Evolutionary conservation across 23 red algal genomes (phyloP), one percentile per base, ranked within the genome.

Genomic region (Chondrus crispus): DNA sequence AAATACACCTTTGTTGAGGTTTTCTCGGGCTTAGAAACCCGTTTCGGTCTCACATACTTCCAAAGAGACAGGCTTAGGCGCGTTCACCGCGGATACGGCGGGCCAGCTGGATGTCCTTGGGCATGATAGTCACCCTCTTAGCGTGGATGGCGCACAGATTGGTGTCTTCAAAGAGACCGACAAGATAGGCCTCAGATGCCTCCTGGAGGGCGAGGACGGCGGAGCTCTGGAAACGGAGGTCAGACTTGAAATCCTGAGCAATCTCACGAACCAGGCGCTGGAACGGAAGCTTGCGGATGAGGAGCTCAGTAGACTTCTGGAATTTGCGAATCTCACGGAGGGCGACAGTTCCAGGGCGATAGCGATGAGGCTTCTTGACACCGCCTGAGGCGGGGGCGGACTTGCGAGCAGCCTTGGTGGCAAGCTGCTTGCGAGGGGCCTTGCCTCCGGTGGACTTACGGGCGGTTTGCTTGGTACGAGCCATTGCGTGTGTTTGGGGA

Each of bases 311-410:
- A 32, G 87, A 93, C 93, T 98, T 98, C 68, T 98, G 96, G 89
- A 93, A 98, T 63, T 91, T 89, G 50, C 96, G 92, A 52, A 98
- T 98, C 66, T 98, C 96, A 76, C 96, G 96, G 54, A 98, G 96
- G 66, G 96, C 96, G 84, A 98, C 96, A 51, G 96, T 98, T 35
- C 96, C 96, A 37, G 96, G 96, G 80, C 96, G 80, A 88, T 94
- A 98, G 45, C 95, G 95, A 90, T 98, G 95, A n/a, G 95, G 95
- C 95, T 98, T 98, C 96, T 98, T 98, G 39, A 98, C 95, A 55
- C 95, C 95, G 43, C 95, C 95, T 4, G 84, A 66, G 74, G 88
- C 85, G 62, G 95, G 95, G 57, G 95, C 95, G 53, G 95, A 95
- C 91, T 98, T 98, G 57, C 95, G 95, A 2, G 95, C 95, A 0